Evolutionary conservation across 108 stramenopile genomes (phyloP).

Genomic region (Skeletonema marinoi): DNA sequence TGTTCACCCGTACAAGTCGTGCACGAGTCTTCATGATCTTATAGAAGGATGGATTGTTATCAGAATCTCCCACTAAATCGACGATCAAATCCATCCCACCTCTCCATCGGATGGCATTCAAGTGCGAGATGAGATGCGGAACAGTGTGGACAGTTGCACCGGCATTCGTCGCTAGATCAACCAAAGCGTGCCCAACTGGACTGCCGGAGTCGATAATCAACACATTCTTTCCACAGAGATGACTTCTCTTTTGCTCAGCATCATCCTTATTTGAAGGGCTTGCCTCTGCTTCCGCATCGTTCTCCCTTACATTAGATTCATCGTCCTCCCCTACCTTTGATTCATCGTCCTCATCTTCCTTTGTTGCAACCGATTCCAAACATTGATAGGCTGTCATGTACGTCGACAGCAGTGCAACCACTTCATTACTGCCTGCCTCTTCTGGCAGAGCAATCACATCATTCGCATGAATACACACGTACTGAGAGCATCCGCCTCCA

Average conservation of each 20-base stretch:
- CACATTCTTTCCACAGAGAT: slow-evolving; percentile 60
- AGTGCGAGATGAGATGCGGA: not conserved
- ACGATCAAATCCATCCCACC: not conserved
- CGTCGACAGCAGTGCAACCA: slow-evolving; percentile 63
- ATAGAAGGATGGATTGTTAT: not conserved
- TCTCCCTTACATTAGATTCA: not conserved
- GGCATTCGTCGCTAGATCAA: slow-evolving; percentile 58
- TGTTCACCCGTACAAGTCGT: not conserved
- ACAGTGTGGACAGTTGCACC: slow-evolving; percentile 56
- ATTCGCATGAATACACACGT: slow-evolving; percentile 42
- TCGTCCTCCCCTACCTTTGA: too few species aligned
- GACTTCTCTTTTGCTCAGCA: slow-evolving; percentile 12
- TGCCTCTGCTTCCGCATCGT: not conserved
- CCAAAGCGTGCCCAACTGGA: slow-evolving; percentile 57
- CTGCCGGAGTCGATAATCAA: slow-evolving; percentile 66
- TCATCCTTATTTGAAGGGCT: too few species aligned
- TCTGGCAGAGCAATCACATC: slow-evolving; percentile 57
- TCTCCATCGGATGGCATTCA: not conserved
- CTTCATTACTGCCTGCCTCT: slow-evolving; percentile 38
- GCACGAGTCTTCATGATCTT: not conserved
- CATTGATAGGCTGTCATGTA: slow-evolving; percentile 81
- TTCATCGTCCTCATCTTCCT: too few species aligned
- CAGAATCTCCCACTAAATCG: not conserved
- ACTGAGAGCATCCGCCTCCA: slow-evolving; percentile 71
- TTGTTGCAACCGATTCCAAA: not conserved